Evolutionary conservation across 768 basidiomycete genomes (phyloP).

Genomic region (Tulasnella sp.): DNA sequence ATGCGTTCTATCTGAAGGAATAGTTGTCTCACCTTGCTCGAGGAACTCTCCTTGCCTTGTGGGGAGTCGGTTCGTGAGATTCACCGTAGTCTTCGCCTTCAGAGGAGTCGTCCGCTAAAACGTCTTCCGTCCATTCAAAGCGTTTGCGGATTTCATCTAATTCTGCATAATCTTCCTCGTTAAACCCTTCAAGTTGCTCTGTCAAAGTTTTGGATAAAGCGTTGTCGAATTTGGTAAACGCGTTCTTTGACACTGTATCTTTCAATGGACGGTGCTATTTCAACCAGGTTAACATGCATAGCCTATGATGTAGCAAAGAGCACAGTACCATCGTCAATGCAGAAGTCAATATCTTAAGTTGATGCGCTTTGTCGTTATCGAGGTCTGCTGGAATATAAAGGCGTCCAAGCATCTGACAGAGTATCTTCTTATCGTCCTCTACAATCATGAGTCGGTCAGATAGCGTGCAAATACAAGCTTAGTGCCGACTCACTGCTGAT

Average conservation of each 20-base stretch:
- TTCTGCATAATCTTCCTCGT: slow-evolving; percentile 65
- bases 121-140: slow-evolving; percentile 68
- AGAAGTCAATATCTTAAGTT: slow-evolving; percentile 12
- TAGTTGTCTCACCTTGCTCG: slow-evolving; percentile 19
- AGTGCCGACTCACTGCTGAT: neutral
- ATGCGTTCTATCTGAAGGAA: neutral
- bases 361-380: slow-evolving; percentile 41
- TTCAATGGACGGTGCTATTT: slow-evolving; percentile 56
- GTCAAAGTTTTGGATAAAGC: slow-evolving; percentile 67
- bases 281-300: slow-evolving; percentile 35
- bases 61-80: slow-evolving; percentile 8
- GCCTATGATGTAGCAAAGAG: slow-evolving; percentile 41
- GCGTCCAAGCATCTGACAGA: slow-evolving; percentile 62
- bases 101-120: slow-evolving; percentile 64
- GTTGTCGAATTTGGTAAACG: slow-evolving; percentile 66
- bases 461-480: neutral
- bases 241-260: slow-evolving; percentile 61
- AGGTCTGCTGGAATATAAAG: slow-evolving; percentile 60
- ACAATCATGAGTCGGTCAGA: neutral
- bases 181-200: slow-evolving; percentile 61
- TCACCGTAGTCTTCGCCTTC: slow-evolving; percentile 41
- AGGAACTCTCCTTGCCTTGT: slow-evolving; percentile 16
- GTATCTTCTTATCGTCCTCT: slow-evolving; percentile 61
- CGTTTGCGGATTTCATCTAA: slow-evolving; percentile 59
- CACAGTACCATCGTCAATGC: slow-evolving; percentile 19